Evolutionary conservation across 805 yeast species (phyloP), one percentile per base, ranked within the genome.

Genomic region (Metschnikowia chrysomelidarum): DNA sequence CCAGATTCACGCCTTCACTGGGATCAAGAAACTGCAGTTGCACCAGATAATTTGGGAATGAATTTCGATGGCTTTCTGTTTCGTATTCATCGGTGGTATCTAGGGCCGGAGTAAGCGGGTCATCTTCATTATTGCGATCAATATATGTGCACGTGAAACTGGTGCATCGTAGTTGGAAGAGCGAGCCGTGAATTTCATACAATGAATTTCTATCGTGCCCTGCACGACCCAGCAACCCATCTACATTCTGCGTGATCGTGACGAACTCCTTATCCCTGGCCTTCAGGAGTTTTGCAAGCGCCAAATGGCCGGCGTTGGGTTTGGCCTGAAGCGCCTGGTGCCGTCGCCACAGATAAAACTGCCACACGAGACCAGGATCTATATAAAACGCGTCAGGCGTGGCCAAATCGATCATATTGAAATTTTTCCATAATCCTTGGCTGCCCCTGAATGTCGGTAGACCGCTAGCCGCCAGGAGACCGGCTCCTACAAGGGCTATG

Each of bases 321-420:
- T 51, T 57, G 0, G 91, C 87, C 28, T 59, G 59, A 33, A 85
- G 61, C 0, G 95, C 89, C 31, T 66, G 66, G 30, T 62, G 69
- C 28, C 96, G 56, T 42, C 94, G 62, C 56, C 77, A 76, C 4
- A 87, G 69, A 57, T 88, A 87, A 50, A 84, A 87, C 53, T 85
- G 91, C 96, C 96, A 87, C 6, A 88, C 96, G 7, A 87, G 65
- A 0, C 86, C 85, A 0, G 96, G 95, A 53, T 87, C 89, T 13
- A 68, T 66, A 40, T 79, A 75, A 56, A 88, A 87, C 4, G 95
- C 96, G 53, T 87, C 96, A 0, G 95, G 95, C 0, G 96, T 87
- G 6, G 95, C 95, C 27, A 88, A 65, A 51, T 87, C 96, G 28
- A 85, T 80, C 48, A 88, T 78, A 34, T 82, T 82, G 60, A 76